Percentiles rank a stretch among this genome's conserved stretches.
Evolutionary conservation across 2,329 filamentous ascomycete species (phyloP).

Genomic region (Fusarium sp.): DNA sequence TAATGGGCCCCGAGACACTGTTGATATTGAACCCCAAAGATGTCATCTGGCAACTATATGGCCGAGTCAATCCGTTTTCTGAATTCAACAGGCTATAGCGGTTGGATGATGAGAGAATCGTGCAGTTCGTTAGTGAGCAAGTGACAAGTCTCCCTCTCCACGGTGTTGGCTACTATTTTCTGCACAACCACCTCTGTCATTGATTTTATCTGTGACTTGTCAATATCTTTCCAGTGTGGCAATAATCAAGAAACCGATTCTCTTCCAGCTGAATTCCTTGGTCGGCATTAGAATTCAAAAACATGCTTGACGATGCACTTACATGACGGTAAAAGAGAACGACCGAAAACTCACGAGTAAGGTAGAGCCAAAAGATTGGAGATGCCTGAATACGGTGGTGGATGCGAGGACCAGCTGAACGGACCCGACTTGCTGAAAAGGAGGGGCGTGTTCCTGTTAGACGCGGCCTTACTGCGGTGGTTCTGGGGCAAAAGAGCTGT

Average conservation of each 20-base stretch:
- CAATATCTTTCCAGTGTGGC: neutral
- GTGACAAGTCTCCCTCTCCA: slow-evolving; percentile 3
- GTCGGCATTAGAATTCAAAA: neutral
- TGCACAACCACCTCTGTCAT: neutral
- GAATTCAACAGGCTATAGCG: slow-evolving; percentile 8
- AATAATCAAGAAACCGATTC: neutral
- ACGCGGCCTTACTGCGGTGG: slow-evolving; percentile 45
- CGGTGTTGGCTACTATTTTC: slow-evolving; percentile 2
- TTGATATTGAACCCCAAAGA: slow-evolving; percentile 7
- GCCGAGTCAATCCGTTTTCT: neutral
- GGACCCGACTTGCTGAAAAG: slow-evolving; percentile 7
- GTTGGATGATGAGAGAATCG: slow-evolving; percentile 10
- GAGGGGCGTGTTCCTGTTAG: slow-evolving; percentile 36
- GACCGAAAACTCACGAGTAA: slow-evolving; percentile 26
- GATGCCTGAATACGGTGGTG: slow-evolving; percentile 30
- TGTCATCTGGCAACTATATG: slow-evolving; percentile 1
- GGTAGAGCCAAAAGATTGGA: slow-evolving; percentile 25
- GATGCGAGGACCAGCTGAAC: slow-evolving; percentile 27
- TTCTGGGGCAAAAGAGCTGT: slow-evolving; percentile 33
- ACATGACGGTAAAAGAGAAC: slow-evolving; percentile 9
- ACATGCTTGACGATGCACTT: slow-evolving; percentile 7
- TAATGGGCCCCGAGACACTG: neutral
- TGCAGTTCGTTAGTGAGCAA: neutral
- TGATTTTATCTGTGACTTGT: neutral
- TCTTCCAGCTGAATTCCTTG: neutral